Evolutionary conservation across 2,329 filamentous ascomycete species (phyloP).

Genomic region (Didymella keratinophila): DNA sequence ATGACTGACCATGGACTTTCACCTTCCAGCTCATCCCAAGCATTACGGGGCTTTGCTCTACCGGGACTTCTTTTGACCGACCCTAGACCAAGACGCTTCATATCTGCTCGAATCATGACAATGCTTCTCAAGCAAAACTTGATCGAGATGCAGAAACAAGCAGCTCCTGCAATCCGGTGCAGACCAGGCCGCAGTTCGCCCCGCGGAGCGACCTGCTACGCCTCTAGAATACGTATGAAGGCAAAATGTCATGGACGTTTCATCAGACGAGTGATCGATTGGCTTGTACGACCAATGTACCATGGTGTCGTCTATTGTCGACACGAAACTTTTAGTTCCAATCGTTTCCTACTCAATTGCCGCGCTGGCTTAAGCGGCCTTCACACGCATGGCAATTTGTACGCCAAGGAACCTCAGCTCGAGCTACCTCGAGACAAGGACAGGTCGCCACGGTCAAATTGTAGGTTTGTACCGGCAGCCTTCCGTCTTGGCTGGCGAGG

Average conservation of each 20-base stretch:
- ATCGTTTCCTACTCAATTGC: not conserved
- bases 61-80: not conserved
- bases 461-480: not conserved
- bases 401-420: not conserved
- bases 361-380: not conserved
- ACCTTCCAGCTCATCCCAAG: not conserved
- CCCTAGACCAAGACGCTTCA: not conserved
- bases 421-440: not conserved
- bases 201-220: not conserved
- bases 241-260: not conserved
- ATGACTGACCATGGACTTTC: not conserved
- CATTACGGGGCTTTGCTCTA: not conserved
- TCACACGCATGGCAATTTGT: not conserved
- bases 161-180: not conserved
- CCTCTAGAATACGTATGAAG: not conserved
- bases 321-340: not conserved
- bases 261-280: not conserved
- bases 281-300: too few relatives aligned
- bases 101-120: not conserved
- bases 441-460: not conserved
- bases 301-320: not conserved
- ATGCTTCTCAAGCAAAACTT: not conserved
- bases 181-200: not conserved
- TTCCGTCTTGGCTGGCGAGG: constrained; percentile 7
- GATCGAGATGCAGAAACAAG: not conserved